A percentile compares a stretch with the other conserved stretches of the same genome.
Evolutionary conservation across 1,284 basidiomycete genomes (phyloP).

Genomic region (Tetrapyrgos nigripes): DNA sequence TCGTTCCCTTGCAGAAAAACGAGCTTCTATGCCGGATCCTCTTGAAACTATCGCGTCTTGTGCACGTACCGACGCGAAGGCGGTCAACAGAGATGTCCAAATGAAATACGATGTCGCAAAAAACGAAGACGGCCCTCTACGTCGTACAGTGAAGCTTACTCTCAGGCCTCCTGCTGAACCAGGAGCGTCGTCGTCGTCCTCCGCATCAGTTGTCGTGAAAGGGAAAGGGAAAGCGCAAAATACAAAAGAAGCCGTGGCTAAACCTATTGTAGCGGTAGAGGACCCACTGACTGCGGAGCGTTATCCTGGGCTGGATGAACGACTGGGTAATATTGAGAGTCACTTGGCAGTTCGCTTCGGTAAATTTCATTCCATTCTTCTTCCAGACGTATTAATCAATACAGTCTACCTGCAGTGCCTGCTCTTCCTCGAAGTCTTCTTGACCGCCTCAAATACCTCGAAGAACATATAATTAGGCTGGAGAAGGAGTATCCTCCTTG

Average conservation of each 20-base stretch:
- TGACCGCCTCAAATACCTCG: constrained; percentile 68
- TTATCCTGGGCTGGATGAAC: constrained; percentile 66
- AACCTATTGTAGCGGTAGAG: constrained; percentile 33
- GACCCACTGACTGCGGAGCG: constrained; percentile 41
- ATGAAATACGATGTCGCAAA: constrained; percentile 85
- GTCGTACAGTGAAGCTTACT: constrained; percentile 54
- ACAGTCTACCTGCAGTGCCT: constrained; percentile 56
- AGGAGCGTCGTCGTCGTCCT: neutral
- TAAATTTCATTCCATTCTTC: constrained; percentile 34
- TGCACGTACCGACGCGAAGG: constrained; percentile 74
- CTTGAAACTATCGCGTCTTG: constrained; percentile 52
- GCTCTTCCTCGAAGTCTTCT: constrained; percentile 67
- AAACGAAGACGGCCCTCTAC: constrained; percentile 77
- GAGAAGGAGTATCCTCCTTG: constrained; percentile 84
- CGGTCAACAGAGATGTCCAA: constrained; percentile 72
- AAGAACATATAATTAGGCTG: constrained; percentile 75
- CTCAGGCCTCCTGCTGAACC: neutral
- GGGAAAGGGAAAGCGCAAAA: constrained; percentile 24
- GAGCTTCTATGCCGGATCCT: constrained; percentile 34
- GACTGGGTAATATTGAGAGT: constrained; percentile 67
- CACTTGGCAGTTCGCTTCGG: constrained; percentile 78
- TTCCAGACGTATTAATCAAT: neutral
- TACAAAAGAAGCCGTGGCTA: constrained; percentile 15
- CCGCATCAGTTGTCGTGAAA: constrained; percentile 14
- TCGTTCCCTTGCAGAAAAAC: constrained; percentile 59